Evolutionary conservation across 2,329 filamentous ascomycete species (phyloP), one percentile per base, ranked within the genome.

Genomic region (Blumeria hordei): DNA sequence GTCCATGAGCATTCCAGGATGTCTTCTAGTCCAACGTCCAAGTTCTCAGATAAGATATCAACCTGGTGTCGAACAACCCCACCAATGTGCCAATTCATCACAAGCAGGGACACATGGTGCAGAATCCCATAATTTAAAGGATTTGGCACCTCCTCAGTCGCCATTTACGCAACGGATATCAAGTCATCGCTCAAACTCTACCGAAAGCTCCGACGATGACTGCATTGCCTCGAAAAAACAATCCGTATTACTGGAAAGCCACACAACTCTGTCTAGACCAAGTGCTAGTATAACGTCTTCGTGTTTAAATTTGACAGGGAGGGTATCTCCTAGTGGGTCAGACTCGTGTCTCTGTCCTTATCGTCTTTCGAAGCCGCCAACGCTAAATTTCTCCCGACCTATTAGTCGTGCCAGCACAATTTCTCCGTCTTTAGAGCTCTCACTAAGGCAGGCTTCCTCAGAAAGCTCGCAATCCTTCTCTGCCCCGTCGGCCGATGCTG

Each of bases 351-450:
- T 75, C 47, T 74, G 69, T 51, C 73, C 76, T 11, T 69, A 67
- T 36, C 68, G 71, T 34, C 68, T 88, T 37, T 78, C 81, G 11
- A 77, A 82, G 36, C 9, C 32, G 10, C 84, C 87, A 0, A 79
- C 84, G 0, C 90, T 93, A 69, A 96, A 98, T 68, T 96, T 96
- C 67, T 96, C 92, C 0, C 77, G 92, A 45, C 92, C 92, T 0
- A 69, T 94, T 58, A 95, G 90, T 67, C 75, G 82, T 64, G 76
- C 80, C 57, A 79, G 78, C 58, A 80, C 75, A 11, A 60, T 34
- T 57, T 59, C 60, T 36, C 77, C 77, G 14, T 69, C 74, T 43
- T 61, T 62, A 56, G 67, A 82, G n/a, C 66, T 69, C 45, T 78
- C 79, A 51, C 72, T 73, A 9, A 72, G 79, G 37, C 78, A 83